Evolutionary conservation across 1,139 yeast species (phyloP).

Genomic region (Torulaspora globosa): DNA sequence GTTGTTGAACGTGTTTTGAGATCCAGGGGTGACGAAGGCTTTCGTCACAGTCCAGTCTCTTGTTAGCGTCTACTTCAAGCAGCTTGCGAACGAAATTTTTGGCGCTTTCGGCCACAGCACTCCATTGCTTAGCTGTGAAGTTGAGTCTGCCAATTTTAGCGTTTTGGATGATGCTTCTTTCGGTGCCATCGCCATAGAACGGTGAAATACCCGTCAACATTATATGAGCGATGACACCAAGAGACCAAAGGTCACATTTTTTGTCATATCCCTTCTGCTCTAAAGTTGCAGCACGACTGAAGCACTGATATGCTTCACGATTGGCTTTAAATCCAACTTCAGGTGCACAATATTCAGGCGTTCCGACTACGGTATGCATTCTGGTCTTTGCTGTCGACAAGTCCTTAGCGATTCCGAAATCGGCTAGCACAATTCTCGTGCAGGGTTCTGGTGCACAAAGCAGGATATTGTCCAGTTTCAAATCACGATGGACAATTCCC

Average conservation of each 20-base stretch:
- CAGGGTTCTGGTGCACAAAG: conserved; percentile 50
- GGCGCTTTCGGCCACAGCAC: conserved; percentile 40
- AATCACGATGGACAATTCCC: conserved; percentile 52
- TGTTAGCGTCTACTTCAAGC: conserved; percentile 40
- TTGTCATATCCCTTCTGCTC: conserved; percentile 44
- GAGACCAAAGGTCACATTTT: conserved; percentile 66
- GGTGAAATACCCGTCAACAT: conserved; percentile 60
- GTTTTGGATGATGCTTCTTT: conserved; percentile 38
- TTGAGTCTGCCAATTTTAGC: conserved; percentile 44
- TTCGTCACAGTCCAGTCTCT: conserved; percentile 40
- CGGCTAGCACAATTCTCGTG: conserved; percentile 53
- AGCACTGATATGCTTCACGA: conserved; percentile 25
- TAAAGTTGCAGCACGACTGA: conserved; percentile 32
- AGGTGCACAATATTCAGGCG: conserved; percentile 67
- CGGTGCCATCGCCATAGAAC: conserved; percentile 47
- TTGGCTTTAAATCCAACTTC: conserved; percentile 48
- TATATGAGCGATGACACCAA: conserved; percentile 57
- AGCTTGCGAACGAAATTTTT: conserved; percentile 44
- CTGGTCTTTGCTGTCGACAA: conserved; percentile 37
- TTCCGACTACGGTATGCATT: conserved; percentile 58
- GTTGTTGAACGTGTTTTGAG: conserved; percentile 34
- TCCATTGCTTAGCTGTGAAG: conserved; percentile 44
- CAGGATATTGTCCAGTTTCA: conserved; percentile 57
- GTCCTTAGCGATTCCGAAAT: conserved; percentile 61
- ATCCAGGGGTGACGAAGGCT: conserved; percentile 50